A percentile compares a stretch with the other conserved stretches of the same genome.
phyloP scores from a whole-genome alignment of 768 basidiomycete species.

The Pleurotus ostreatus region DNA sequence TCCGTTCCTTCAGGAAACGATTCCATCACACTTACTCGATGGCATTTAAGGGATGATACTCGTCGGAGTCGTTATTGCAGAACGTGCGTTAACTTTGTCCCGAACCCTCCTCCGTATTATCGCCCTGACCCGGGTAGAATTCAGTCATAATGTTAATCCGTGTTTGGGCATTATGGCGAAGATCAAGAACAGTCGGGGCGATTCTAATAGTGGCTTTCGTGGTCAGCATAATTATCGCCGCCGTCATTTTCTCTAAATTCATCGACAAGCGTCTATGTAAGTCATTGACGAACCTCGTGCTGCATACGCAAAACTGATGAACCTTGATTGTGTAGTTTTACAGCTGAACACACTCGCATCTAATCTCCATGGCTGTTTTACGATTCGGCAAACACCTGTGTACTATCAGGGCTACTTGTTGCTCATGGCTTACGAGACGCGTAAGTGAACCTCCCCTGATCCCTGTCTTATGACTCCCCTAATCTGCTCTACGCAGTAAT shows the following conservation, averaged over 20 bases:
- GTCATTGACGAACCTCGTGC: not conserved
- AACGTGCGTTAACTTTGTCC: not conserved
- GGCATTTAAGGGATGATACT: not conserved
- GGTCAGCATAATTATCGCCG: not conserved
- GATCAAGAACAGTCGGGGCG: not conserved
- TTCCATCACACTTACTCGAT: not conserved
- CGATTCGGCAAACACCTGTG: not conserved
- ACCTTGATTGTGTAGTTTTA: not conserved
- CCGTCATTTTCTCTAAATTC: not conserved
- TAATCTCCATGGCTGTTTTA: not conserved
- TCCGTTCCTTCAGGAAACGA: not conserved
- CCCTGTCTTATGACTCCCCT: not conserved
- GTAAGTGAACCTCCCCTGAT: not conserved
- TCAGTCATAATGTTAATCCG: constrained; percentile 1
- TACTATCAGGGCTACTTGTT: not conserved
- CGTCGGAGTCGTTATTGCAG: not conserved
- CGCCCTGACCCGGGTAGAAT: no score
- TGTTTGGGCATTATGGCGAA: not conserved
- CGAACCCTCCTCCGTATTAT: no score
- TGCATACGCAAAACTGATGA: no score
- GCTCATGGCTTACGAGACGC: not conserved
- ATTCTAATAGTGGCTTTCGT: not conserved
- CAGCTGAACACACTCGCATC: not conserved
- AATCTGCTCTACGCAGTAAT: not conserved
- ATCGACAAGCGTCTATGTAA: not conserved